phyloP scores from a whole-genome alignment of 805 yeast species.

The Barnettozyma salicaria region DNA sequence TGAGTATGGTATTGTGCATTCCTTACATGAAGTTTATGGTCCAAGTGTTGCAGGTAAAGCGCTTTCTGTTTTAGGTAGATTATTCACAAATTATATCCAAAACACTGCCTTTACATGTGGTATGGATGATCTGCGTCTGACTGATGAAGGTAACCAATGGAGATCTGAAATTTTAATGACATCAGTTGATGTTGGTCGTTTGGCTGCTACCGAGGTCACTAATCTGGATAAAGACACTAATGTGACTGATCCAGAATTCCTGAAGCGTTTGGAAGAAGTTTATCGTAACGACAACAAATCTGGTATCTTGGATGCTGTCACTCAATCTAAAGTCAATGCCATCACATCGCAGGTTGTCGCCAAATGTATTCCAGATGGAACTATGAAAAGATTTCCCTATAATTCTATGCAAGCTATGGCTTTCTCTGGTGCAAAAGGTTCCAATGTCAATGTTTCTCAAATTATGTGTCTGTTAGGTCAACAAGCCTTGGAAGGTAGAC shows the following conservation, averaged over 20 bases:
- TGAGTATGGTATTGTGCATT: slow-evolving; percentile 93
- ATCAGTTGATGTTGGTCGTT: slow-evolving; percentile 77
- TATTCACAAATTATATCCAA: slow-evolving; percentile 91
- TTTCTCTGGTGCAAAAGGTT: slow-evolving; percentile 97
- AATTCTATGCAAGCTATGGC: slow-evolving; percentile 99
- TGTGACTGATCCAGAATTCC: slow-evolving; percentile 66
- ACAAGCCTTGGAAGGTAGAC: slow-evolving; percentile 98
- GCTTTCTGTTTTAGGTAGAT: slow-evolving; percentile 85
- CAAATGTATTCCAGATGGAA: slow-evolving; percentile 92
- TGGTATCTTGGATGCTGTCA: slow-evolving; percentile 91
- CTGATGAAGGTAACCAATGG: slow-evolving; percentile 86
- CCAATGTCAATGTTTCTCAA: slow-evolving; percentile 96
- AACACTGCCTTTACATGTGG: slow-evolving; percentile 97
- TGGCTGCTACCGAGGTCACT: slow-evolving; percentile 92
- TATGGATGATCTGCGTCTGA: slow-evolving; percentile 96
- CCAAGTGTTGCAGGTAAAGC: slow-evolving; percentile 85
- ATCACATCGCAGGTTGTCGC: slow-evolving; percentile 93
- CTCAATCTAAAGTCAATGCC: slow-evolving; percentile 86
- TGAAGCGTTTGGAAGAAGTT: slow-evolving; percentile 88
- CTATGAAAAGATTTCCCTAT: slow-evolving; percentile 91
- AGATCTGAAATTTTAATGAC: slow-evolving; percentile 75
- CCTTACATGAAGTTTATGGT: slow-evolving; percentile 94
- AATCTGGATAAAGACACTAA: slow-evolving; percentile 53
- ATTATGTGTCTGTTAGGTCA: slow-evolving; percentile 99
- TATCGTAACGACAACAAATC: slow-evolving; percentile 87